Conservation (phyloP, 2,329 filamentous ascomycete genomes). For the Xylaria sp. region DNA sequence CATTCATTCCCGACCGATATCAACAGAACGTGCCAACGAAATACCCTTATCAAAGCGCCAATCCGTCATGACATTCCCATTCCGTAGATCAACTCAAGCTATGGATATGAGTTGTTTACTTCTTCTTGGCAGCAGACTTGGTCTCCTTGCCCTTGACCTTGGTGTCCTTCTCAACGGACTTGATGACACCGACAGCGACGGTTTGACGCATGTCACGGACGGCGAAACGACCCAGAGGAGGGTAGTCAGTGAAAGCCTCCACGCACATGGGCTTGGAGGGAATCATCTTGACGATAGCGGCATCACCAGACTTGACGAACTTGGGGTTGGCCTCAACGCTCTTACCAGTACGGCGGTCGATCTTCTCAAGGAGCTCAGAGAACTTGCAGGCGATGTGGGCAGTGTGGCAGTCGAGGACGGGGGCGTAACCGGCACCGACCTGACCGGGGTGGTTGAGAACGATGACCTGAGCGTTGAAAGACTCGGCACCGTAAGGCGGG, state of each 20-base stretch:
- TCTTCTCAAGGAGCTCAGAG: constrained; percentile 99
- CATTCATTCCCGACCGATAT: constrained; percentile 42
- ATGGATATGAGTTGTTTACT: constrained; percentile 63
- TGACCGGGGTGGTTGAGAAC: constrained; percentile 99
- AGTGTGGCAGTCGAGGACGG: constrained; percentile 99
- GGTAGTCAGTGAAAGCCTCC: constrained; percentile 99
- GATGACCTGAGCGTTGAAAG: constrained; percentile 99
- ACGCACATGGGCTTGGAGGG: constrained; percentile 99
- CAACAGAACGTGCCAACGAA: constrained; percentile 42
- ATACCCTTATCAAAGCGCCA: constrained; percentile 46
- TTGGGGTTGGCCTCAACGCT: constrained; percentile 90
- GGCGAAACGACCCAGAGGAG: constrained; percentile 99
- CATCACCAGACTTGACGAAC: constrained; percentile 99
- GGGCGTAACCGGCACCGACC: constrained; percentile 98
- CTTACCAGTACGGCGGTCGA: constrained; percentile 99
- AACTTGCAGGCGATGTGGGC: constrained; percentile 99
- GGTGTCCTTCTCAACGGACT: constrained; percentile 77
- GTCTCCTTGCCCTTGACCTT: constrained; percentile 71
- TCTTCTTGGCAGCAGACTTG: constrained; percentile 78
- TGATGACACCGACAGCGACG: constrained; percentile 95
- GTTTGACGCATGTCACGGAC: constrained; percentile 98
- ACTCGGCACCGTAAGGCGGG: constrained; percentile 86
- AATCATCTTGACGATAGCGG: constrained; percentile 99
- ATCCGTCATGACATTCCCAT: constrained; percentile 44
- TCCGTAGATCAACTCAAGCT: constrained; percentile 35